Evolutionary conservation across 2,329 filamentous ascomycete species (phyloP).

Genomic region (Colletotrichum sp.): DNA sequence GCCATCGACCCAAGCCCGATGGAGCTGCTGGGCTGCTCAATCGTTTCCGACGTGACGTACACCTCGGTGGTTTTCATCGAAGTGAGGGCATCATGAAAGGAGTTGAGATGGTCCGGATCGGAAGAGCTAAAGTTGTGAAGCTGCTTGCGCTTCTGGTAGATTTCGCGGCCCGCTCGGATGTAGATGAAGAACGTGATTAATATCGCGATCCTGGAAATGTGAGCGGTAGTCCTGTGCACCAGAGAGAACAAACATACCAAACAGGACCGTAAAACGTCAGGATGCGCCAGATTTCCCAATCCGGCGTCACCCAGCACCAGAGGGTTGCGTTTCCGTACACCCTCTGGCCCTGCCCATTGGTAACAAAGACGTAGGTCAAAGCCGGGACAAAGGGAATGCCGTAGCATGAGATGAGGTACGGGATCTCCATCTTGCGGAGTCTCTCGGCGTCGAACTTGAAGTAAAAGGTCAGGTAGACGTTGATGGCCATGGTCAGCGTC

Average conservation of each 20-base stretch:
- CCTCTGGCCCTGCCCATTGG: constrained; percentile 50
- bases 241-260: constrained; percentile 53
- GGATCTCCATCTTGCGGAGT: constrained; percentile 71
- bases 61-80: constrained; percentile 67
- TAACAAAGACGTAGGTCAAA: constrained; percentile 70
- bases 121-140: constrained; percentile 59
- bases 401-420: constrained; percentile 74
- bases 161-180: constrained; percentile 67
- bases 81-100: constrained; percentile 48
- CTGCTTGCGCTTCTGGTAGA: constrained; percentile 70
- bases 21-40: constrained; percentile 26
- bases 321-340: constrained; percentile 78
- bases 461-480: constrained; percentile 84
- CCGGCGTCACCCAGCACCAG: constrained; percentile 78
- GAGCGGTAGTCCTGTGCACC: constrained; percentile 2
- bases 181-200: constrained; percentile 69
- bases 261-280: constrained; percentile 76
- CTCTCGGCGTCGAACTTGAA: constrained; percentile 69
- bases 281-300: constrained; percentile 76
- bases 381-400: constrained; percentile 75
- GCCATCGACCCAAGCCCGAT: constrained; percentile 39
- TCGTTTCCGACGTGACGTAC: constrained; percentile 61
- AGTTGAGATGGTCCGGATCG: constrained; percentile 41
- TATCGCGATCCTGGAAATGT: constrained; percentile 60
- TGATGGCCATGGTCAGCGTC: constrained; percentile 83